Evolutionary conservation across 257 asterid genomes (phyloP).

Genomic region (Capsicum baccatum): DNA sequence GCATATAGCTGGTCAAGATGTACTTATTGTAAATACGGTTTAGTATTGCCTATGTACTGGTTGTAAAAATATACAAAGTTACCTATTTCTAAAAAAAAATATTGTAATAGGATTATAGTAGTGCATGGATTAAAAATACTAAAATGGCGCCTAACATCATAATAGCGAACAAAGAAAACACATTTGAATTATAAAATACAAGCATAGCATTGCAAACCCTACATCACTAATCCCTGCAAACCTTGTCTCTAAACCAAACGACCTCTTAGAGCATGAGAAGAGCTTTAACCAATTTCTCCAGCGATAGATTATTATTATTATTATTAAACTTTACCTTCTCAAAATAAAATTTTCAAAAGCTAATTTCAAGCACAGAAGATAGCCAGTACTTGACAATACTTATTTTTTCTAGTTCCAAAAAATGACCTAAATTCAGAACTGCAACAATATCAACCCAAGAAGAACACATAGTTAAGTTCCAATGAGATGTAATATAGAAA

Average conservation of each 20-base stretch:
- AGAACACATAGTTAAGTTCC: slow-evolving; percentile 12
- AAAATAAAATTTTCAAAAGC: background rate
- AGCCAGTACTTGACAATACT: slow-evolving; percentile 6
- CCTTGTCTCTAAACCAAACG: background rate
- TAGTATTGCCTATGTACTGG: too few species aligned
- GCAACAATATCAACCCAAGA: slow-evolving; percentile 25
- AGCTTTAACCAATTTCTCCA: background rate
- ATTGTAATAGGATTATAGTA: too few species aligned
- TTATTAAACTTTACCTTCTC: background rate
- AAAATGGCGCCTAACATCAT: background rate
- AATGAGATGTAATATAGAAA: background rate
- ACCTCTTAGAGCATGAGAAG: slow-evolving; percentile 10
- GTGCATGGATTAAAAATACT: background rate
- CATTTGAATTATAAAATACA: background rate
- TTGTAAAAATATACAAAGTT: too few species aligned
- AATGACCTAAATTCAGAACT: background rate
- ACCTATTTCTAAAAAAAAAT: too few species aligned
- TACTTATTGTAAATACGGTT: too few species aligned
- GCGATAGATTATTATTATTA: background rate
- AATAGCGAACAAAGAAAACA: background rate
- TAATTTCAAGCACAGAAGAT: slow-evolving; percentile 5
- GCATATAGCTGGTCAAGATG: too few species aligned
- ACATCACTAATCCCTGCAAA: background rate
- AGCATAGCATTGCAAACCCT: background rate
- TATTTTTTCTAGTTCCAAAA: background rate